Evolutionary conservation across 768 basidiomycete genomes (phyloP).

Genomic region (Galerina marginata): DNA sequence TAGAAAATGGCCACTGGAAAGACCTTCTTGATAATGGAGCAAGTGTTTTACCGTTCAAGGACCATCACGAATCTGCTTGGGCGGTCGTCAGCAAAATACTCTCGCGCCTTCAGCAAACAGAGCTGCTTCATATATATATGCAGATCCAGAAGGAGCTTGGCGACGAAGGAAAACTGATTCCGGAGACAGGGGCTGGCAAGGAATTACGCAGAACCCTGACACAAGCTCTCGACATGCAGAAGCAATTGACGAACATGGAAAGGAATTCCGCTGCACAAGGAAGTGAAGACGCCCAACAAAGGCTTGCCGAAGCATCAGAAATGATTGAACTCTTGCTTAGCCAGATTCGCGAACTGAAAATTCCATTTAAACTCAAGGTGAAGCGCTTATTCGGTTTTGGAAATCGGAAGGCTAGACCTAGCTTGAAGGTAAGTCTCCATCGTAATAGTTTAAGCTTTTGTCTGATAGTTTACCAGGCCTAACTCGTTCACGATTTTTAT

Average conservation of each 20-base stretch:
- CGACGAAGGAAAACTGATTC: constrained; percentile 5
- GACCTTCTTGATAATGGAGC: constrained; percentile 3
- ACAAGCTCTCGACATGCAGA: constrained; percentile 16
- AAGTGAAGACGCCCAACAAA: background rate
- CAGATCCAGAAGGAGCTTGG: constrained; percentile 22
- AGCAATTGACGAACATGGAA: constrained; percentile 2
- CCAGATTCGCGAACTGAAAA: no score
- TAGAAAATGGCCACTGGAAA: constrained; percentile 10
- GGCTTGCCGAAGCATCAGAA: no score
- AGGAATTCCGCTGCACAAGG: background rate
- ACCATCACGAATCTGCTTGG: background rate
- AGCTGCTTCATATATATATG: background rate
- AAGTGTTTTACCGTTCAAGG: background rate
- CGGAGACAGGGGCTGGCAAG: constrained; percentile 17
- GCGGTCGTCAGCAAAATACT: background rate
- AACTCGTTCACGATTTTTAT: no score
- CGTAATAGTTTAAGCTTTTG: no score
- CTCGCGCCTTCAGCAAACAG: background rate
- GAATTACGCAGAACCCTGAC: constrained; percentile 16
- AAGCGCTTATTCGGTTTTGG: no score
- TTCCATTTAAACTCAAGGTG: no score
- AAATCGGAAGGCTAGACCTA: no score
- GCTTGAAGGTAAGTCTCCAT: no score
- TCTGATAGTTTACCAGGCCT: no score
- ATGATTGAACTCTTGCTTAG: no score